phyloP scores from a whole-genome alignment of 306 rosid genomes.

The Astragalus glycyphyllos region DNA sequence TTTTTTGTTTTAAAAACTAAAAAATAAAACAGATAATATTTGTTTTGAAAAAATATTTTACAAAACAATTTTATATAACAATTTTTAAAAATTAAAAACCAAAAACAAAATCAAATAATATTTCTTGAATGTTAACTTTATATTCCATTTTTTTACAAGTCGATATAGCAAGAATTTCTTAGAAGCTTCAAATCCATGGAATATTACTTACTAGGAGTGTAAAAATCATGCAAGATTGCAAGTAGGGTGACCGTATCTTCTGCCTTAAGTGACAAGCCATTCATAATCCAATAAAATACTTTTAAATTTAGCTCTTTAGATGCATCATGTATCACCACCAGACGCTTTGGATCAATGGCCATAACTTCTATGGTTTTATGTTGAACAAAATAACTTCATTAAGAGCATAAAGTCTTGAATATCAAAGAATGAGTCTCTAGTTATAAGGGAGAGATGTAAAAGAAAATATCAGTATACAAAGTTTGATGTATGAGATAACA shows the following conservation, averaged over 20 bases:
- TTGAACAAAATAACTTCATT: slow-evolving; percentile 8
- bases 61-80: no score
- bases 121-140: neutral
- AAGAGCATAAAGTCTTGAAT: neutral
- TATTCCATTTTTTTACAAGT: neutral
- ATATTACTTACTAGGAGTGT: slow-evolving; percentile 74
- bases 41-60: no score
- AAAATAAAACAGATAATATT: no score
- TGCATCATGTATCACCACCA: slow-evolving; percentile 79
- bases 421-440: slow-evolving; percentile 2
- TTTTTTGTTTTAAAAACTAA: no score
- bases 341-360: slow-evolving; percentile 51
- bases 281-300: slow-evolving; percentile 57
- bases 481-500: slow-evolving; percentile 11
- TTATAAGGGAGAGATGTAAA: slow-evolving; percentile 8
- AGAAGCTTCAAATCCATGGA: slow-evolving; percentile 7
- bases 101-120: no score
- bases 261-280: slow-evolving; percentile 52
- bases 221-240: slow-evolving; percentile 65
- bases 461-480: slow-evolving; percentile 18
- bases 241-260: slow-evolving; percentile 70
- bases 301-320: slow-evolving; percentile 53
- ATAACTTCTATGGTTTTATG: neutral
- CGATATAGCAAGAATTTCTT: neutral
- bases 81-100: no score